Percentiles rank a stretch among this genome's conserved stretches.
Evolutionary conservation across 2,329 filamentous ascomycete species (phyloP).

Genomic region (Xylariaceae sp.): DNA sequence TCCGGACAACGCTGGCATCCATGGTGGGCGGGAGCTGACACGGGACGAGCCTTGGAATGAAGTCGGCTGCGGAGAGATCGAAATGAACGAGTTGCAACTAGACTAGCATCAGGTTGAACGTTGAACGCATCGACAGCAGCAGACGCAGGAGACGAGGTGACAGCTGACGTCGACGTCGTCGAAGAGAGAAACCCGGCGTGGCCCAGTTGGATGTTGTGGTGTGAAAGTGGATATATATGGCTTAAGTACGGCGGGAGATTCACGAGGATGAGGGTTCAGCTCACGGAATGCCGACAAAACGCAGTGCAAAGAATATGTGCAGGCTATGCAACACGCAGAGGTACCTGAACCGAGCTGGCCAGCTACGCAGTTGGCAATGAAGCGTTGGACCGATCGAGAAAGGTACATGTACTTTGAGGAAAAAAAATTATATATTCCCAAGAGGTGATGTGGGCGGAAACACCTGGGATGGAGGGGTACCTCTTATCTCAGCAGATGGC

Average conservation of each 20-base stretch:
- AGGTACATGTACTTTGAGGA: slow-evolving; percentile 12
- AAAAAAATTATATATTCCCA: slow-evolving; percentile 13
- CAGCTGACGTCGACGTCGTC: slow-evolving; percentile 5
- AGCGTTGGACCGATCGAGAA: slow-evolving; percentile 6
- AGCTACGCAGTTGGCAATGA: neutral
- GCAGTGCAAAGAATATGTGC: slow-evolving; percentile 10
- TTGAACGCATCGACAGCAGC: slow-evolving; percentile 15
- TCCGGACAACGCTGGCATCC: slow-evolving; percentile 71
- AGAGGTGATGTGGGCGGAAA: slow-evolving; percentile 8
- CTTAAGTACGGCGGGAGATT: slow-evolving; percentile 11
- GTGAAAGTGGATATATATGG: slow-evolving; percentile 8
- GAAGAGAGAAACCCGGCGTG: slow-evolving; percentile 7
- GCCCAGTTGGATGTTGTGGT: slow-evolving; percentile 10
- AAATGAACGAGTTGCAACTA: slow-evolving; percentile 6
- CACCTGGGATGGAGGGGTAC: slow-evolving; percentile 15
- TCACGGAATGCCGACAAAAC: slow-evolving; percentile 7
- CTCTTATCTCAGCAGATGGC: neutral
- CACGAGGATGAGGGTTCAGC: slow-evolving; percentile 22
- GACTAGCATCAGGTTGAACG: slow-evolving; percentile 15
- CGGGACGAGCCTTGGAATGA: neutral
- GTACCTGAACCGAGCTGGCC: slow-evolving; percentile 13
- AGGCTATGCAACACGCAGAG: slow-evolving; percentile 8
- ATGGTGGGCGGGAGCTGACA: slow-evolving; percentile 43
- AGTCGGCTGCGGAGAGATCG: slow-evolving; percentile 8
- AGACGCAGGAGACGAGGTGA: slow-evolving; percentile 5